Conservation (phyloP, 116 monocot genomes). For the Papilionanthe hybrid region DNA sequence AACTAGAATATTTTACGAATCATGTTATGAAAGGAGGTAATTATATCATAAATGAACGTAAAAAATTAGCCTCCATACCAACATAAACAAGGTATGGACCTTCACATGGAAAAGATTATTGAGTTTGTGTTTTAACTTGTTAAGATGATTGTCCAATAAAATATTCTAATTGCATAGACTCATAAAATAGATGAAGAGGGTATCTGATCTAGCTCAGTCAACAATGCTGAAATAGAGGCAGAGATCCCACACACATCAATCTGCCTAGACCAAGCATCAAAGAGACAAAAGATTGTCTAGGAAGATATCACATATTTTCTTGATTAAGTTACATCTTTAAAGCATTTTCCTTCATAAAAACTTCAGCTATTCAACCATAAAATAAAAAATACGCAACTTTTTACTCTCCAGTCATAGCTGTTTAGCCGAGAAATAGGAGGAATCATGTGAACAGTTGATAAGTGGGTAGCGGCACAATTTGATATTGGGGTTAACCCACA, state of each 20-base stretch:
- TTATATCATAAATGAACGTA: neutral
- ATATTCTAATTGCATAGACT: neutral
- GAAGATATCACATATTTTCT: neutral
- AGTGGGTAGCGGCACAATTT: too few relatives aligned
- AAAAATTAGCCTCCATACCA: neutral
- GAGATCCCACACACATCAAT: neutral
- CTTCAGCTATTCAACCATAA: neutral
- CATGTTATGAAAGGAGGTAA: neutral
- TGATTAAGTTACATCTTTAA: neutral
- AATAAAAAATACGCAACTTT: neutral
- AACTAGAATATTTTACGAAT: neutral
- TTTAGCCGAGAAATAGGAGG: neutral
- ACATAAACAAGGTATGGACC: neutral
- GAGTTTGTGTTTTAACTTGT: neutral
- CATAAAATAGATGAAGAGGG: neutral
- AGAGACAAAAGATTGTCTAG: neutral
- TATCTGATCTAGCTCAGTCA: neutral
- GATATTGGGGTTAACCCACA: too few relatives aligned
- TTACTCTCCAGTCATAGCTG: neutral
- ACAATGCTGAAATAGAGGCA: neutral
- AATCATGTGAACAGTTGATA: neutral
- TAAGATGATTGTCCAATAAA: neutral
- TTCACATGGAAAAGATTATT: neutral
- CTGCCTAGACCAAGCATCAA: neutral
- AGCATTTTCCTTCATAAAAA: neutral